Evolutionary conservation across 139 green algal genomes (phyloP), one percentile per base, ranked within the genome.

Genomic region (Astrephomene gubernaculifera): DNA sequence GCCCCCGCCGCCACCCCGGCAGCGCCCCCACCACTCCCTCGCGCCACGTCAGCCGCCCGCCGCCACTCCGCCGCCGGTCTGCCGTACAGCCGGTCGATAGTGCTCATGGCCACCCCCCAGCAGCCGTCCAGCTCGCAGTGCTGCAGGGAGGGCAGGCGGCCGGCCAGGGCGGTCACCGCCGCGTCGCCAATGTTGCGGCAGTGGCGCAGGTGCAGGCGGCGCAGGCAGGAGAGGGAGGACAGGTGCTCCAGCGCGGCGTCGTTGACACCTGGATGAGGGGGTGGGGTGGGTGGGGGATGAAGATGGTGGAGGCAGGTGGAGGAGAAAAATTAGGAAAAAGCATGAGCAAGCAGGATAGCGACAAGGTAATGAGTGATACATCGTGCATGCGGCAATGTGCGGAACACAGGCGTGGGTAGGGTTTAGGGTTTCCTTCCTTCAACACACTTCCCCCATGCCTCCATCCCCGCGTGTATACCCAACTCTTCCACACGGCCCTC

Each of bases 101-200:
- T 84, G 22, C 8, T 2, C 78, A 84, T 64, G 14, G 54, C 63
- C 8, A 84, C 78, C 0, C 43, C 78, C 78, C 78, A 84, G 78
- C 78, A 75, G 8, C 63, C 78, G 63, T 84, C 65, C 36, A 84
- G 78, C 78, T 74, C 43, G 4, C 64, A 24, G 78, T 84, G 78
- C 78, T 75, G 78, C 61, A 84, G 61, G 7, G 43, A 19, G 24
- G 41, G 43, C 63, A 84, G 61, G 22, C 6, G 4, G 25, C 22
- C 61, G 0, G 78, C 78, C 61, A 84, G 61, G 0, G 35, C 9
- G 12, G 29, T 6, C 8, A 39, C 78, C 3, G 78, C 63, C 4
- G 24, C 19, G 78, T 84, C 78, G n/a, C n/a, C 38, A 21, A 84
- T 49, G 63, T 60, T 65, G 41, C 78, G 78, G 60, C 78, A 84